phyloP scores from a whole-genome alignment of 2,329 filamentous ascomycete genomes.

The Colletotrichum sp. region DNA sequence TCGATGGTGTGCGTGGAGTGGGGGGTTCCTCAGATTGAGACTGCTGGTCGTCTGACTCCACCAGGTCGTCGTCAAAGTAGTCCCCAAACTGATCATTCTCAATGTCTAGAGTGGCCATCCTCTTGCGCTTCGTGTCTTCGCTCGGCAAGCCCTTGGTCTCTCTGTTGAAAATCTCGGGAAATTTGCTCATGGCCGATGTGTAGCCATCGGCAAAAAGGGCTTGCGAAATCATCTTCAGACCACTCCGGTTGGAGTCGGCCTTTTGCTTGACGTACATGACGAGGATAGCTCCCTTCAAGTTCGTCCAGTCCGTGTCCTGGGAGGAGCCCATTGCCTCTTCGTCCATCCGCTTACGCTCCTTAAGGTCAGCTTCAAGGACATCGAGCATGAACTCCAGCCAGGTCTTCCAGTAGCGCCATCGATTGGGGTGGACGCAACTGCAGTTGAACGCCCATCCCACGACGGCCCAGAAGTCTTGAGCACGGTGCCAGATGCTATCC shows the following conservation, averaged over 20 bases:
- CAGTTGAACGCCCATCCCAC: slow-evolving; percentile 93
- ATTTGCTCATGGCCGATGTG: slow-evolving; percentile 56
- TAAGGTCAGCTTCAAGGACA: slow-evolving; percentile 74
- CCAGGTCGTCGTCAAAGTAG: slow-evolving; percentile 55
- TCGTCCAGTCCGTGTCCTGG: slow-evolving; percentile 22
- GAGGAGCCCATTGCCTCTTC: slow-evolving; percentile 28
- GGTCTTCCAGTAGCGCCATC: slow-evolving; percentile 82
- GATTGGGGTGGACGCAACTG: slow-evolving; percentile 70
- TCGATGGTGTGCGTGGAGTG: slow-evolving; percentile 16
- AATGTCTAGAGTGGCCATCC: slow-evolving; percentile 54
- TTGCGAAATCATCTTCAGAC: slow-evolving; percentile 61
- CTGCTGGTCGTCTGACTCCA: slow-evolving; percentile 41
- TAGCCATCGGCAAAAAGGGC: slow-evolving; percentile 72
- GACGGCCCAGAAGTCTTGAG: slow-evolving; percentile 86
- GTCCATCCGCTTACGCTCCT: slow-evolving; percentile 59
- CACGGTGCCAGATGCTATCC: slow-evolving; percentile 74
- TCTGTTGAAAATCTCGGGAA: slow-evolving; percentile 69
- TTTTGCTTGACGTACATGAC: slow-evolving; percentile 59
- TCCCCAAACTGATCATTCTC: slow-evolving; percentile 66
- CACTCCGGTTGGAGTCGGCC: slow-evolving; percentile 47
- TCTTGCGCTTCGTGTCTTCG: slow-evolving; percentile 54
- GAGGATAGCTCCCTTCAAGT: slow-evolving; percentile 58
- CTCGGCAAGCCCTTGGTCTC: slow-evolving; percentile 58
- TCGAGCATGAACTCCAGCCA: slow-evolving; percentile 85
- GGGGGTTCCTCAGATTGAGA: slow-evolving; percentile 43